Conservation (phyloP, 2,329 filamentous ascomycete genomes). For the Sclerotiophoma versabilis region DNA sequence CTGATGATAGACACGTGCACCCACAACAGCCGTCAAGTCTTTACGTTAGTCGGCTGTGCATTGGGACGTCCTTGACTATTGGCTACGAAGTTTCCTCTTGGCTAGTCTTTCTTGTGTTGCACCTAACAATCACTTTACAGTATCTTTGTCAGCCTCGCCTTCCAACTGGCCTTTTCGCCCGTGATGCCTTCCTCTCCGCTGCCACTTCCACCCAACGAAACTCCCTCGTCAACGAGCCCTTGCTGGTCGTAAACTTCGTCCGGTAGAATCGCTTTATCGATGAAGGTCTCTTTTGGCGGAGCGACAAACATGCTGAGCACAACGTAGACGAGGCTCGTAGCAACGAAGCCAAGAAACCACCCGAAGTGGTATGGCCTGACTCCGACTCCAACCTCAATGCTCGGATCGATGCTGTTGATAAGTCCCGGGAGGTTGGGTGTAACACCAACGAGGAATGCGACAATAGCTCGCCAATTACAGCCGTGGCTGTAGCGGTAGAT, state of each 20-base stretch:
- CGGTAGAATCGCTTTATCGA: slow-evolving; percentile 51
- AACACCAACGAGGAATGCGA: slow-evolving; percentile 65
- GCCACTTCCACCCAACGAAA: slow-evolving; percentile 33
- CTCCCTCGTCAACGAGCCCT: slow-evolving; percentile 38
- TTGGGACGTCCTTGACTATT: no score
- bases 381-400: slow-evolving; percentile 56
- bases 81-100: not conserved
- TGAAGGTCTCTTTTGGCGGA: slow-evolving; percentile 59
- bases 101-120: not conserved
- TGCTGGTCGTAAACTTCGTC: slow-evolving; percentile 49
- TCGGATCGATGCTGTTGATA: slow-evolving; percentile 52
- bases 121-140: slow-evolving; percentile 28
- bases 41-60: no score
- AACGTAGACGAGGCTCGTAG: slow-evolving; percentile 64
- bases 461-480: slow-evolving; percentile 66
- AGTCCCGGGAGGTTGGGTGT: slow-evolving; percentile 65
- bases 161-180: slow-evolving; percentile 45
- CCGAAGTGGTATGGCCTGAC: slow-evolving; percentile 67
- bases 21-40: not conserved
- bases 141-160: slow-evolving; percentile 41
- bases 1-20: not conserved
- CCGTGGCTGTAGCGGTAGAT: slow-evolving; percentile 62
- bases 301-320: slow-evolving; percentile 55
- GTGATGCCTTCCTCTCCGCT: slow-evolving; percentile 28
- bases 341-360: slow-evolving; percentile 69